These are phyloP conservation scores for Penicillium oxalicum DNA, from an alignment of 2,329 filamentous ascomycete species.

Conservation along the genomic window DNA sequence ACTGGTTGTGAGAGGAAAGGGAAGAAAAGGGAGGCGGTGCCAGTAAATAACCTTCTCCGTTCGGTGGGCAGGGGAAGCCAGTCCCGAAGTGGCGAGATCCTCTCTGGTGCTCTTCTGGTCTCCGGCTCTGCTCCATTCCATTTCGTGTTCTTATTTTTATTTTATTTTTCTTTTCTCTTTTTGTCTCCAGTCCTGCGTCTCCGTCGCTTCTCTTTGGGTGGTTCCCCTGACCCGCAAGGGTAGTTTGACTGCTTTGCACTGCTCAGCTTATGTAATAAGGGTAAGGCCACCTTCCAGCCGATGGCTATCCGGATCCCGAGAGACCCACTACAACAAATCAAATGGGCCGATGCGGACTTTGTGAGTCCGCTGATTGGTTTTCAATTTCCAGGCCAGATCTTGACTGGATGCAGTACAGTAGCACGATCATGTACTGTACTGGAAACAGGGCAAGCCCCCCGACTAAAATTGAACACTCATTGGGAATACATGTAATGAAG, in stretches of 20 bases:
- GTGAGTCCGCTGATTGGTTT: slow-evolving; percentile 9
- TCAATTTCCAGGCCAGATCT: neutral
- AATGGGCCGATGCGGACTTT: slow-evolving; percentile 6
- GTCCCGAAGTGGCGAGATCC: slow-evolving; percentile 34
- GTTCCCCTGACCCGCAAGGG: neutral
- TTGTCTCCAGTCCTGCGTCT: too few species aligned
- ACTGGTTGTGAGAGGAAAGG: neutral
- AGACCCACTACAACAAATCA: slow-evolving; percentile 8
- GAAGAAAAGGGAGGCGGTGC: slow-evolving; percentile 3
- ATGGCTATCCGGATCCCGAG: slow-evolving; percentile 20
- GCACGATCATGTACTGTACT: too few species aligned
- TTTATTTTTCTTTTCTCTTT: too few species aligned
- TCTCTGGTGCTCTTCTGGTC: neutral
- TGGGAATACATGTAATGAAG: too few species aligned
- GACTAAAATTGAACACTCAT: too few species aligned
- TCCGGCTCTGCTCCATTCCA: too few species aligned
- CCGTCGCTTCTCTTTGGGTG: too few species aligned
- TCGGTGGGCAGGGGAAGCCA: slow-evolving; percentile 12
- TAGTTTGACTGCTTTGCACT: slow-evolving; percentile 1
- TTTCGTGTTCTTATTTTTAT: too few species aligned
- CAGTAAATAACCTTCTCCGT: slow-evolving; percentile 5
- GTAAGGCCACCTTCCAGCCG: slow-evolving; percentile 31
- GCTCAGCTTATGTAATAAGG: neutral
- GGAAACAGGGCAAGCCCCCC: too few species aligned
- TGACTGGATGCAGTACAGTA: neutral